phyloP scores from a whole-genome alignment of 768 basidiomycete species.

The Rhodocollybia butyracea region DNA sequence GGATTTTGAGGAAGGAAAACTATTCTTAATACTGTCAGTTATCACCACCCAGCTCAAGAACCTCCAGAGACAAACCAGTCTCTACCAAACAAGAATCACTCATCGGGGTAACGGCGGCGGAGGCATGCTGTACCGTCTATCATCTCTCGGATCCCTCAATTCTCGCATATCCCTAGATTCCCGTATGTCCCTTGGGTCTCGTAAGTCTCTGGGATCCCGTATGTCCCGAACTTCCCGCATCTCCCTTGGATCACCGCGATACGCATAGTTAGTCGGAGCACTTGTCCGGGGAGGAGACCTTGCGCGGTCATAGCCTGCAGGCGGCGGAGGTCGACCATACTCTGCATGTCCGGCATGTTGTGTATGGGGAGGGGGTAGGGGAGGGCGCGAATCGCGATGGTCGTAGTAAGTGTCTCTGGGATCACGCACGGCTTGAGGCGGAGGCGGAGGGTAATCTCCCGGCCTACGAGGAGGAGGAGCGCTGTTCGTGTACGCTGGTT shows the following conservation, averaged over 20 bases:
- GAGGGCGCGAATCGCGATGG: not conserved
- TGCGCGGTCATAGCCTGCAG: not conserved
- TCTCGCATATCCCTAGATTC: not conserved
- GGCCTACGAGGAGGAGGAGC: not conserved
- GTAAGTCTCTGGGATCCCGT: not conserved
- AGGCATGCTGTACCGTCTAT: conserved; percentile 2
- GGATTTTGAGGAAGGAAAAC: too few relatives aligned
- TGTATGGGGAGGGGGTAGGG: too few relatives aligned
- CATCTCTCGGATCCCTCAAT: not conserved
- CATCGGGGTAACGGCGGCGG: conserved; percentile 1
- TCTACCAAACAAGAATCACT: too few relatives aligned
- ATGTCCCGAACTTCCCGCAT: not conserved
- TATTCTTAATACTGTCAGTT: too few relatives aligned
- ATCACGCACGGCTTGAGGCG: not conserved
- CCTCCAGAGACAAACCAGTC: too few relatives aligned
- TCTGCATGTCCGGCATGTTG: too few relatives aligned
- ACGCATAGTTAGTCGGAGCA: not conserved
- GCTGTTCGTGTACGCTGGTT: not conserved
- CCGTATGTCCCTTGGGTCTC: not conserved
- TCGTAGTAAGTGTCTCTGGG: not conserved
- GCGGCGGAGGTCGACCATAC: not conserved
- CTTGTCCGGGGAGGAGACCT: not conserved
- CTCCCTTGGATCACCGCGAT: not conserved
- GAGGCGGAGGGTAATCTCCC: not conserved
- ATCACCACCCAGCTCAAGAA: too few relatives aligned